Evolutionary conservation across 257 asterid species (phyloP), one percentile per base, ranked within the genome.

Genomic region (Pogostemon cablin): DNA sequence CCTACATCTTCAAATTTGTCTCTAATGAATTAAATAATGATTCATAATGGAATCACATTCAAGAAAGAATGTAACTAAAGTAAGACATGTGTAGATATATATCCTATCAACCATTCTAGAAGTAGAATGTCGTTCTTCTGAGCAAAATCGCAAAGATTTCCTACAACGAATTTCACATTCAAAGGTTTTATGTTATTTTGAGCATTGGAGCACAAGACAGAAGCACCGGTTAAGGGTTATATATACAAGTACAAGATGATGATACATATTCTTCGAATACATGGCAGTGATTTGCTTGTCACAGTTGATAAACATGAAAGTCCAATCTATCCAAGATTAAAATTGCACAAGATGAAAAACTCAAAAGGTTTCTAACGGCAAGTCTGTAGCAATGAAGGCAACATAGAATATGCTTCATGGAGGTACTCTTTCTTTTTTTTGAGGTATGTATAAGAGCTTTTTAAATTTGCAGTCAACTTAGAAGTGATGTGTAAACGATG

Each of bases 1-100:
- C 52, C 68, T 25, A 46, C 53, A 60, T 55, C 66, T 52, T 65
- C 15, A 76, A 41, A 53, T 9, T 68, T 65, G 72, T 44, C 72
- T 63, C 56, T 67, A 73, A 20, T 9, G 37, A 72, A 66, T 4
- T 35, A 9, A 58, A 32, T 70, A 15, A 47, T 49, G 59, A 56
- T 6, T 59, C 64, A 56, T 64, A 71, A 59, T 62, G 53, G 43
- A 54, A 58, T 67, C 38, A 61, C 75, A 58, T 69, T 63, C 59
- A 70, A 56, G 43, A 65, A 25, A 77, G 54, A 72, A 42, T 74
- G 80, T 71, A 71, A 17, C n/a, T 9, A 54, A 53, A 67, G 75
- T 68, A 25, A 25, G 32, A 25, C 32, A n/a, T n/a, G 32, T 1
- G 32, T 72, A 25, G 53, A 37, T 72, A 73, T 40, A 75, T 34